Percentiles rank a stretch among this genome's conserved stretches.
Evolutionary conservation across 2,329 filamentous ascomycete genomes (phyloP).

Genomic region (Trichoderma harzianum): DNA sequence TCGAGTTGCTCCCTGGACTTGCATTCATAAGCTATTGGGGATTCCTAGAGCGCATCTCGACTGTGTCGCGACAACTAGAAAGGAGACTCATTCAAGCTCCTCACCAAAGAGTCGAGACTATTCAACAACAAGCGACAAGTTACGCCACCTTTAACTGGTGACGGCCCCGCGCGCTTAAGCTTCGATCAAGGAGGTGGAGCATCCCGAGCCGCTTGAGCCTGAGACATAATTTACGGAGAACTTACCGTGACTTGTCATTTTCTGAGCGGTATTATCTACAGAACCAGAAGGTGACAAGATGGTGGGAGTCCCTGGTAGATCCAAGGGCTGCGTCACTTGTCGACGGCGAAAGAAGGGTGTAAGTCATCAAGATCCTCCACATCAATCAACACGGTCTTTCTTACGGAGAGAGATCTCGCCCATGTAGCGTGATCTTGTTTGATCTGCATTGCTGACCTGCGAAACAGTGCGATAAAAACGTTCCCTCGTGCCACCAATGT

Average conservation of each 20-base stretch:
- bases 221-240: background rate
- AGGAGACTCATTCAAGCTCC: background rate
- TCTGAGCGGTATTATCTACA: background rate
- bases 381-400: background rate
- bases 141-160: background rate
- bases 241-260: background rate
- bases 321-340: conserved; percentile 19
- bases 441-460: background rate
- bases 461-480: conserved; percentile 13
- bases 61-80: background rate
- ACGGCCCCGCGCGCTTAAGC: background rate
- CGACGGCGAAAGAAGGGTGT: conserved; percentile 18
- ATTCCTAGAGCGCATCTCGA: background rate
- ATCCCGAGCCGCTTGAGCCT: background rate
- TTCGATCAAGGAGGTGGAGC: background rate
- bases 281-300: background rate
- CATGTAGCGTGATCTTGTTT: background rate
- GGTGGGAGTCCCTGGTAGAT: conserved; percentile 20
- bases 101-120: background rate
- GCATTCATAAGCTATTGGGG: background rate
- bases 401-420: background rate
- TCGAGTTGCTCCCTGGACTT: background rate
- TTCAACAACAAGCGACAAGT: background rate
- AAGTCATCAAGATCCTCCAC: background rate
- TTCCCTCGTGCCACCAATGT: conserved; percentile 15